phyloP scores from a whole-genome alignment of 2,329 filamentous ascomycete species.

The Boeremia lycopersici region DNA sequence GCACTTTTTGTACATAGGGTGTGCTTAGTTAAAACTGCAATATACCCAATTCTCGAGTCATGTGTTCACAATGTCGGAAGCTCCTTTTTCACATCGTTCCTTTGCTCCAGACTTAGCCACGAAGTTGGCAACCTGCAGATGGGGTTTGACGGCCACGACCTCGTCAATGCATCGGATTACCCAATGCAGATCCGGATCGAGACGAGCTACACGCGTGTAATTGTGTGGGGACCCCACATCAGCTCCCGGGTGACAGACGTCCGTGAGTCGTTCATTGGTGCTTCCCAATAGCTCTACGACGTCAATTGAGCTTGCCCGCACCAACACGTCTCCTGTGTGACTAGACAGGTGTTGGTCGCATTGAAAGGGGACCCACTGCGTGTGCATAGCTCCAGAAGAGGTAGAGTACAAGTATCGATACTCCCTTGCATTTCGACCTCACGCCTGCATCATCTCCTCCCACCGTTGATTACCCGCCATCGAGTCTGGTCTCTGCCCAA shows the following conservation, averaged over 20 bases:
- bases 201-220: conserved; percentile 18
- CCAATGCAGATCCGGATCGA: conserved; percentile 9
- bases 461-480: not conserved
- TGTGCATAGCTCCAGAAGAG: not conserved
- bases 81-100: too few relatives aligned
- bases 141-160: not conserved
- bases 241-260: not conserved
- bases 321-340: not conserved
- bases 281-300: not conserved
- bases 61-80: not conserved
- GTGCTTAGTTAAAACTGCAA: not conserved
- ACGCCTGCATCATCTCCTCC: not conserved
- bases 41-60: not conserved
- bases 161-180: conserved; percentile 4
- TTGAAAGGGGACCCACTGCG: too few relatives aligned
- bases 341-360: not conserved
- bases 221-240: conserved; percentile 13
- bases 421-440: not conserved
- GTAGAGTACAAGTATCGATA: not conserved
- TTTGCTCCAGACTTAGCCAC: too few relatives aligned
- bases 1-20: not conserved
- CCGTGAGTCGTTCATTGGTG: conserved; percentile 8
- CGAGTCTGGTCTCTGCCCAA: not conserved
- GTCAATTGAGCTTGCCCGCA: conserved; percentile 3
- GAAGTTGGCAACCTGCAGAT: not conserved